A percentile compares a stretch with the other conserved stretches of the same genome.
These are phyloP conservation scores for Cochlearia excelsa DNA, from an alignment of 345 rosid genomes.

Conservation along the genomic window DNA sequence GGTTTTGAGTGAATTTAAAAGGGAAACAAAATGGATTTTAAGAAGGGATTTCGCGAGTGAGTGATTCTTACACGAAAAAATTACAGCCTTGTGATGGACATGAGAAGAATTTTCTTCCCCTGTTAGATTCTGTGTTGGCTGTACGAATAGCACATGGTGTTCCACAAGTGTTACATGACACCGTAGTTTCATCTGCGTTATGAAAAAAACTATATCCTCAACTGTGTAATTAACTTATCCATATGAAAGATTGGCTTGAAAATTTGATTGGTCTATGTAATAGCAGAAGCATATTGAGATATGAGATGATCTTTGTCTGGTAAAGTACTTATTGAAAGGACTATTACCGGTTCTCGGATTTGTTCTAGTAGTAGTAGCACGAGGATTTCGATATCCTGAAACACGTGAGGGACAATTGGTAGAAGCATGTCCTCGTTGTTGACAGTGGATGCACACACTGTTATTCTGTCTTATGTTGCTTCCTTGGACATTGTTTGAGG, in stretches of 20 bases:
- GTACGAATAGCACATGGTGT: conserved; percentile 61
- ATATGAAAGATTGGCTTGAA: conserved; percentile 2
- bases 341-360: conserved; percentile 53
- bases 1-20: not conserved
- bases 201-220: not conserved
- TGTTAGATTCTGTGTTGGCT: conserved; percentile 81
- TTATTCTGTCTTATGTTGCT: conserved; percentile 46
- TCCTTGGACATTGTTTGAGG: conserved; percentile 52
- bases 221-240: not conserved
- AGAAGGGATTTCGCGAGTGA: not conserved
- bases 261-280: conserved; percentile 1
- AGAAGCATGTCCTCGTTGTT: conserved; percentile 76
- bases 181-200: conserved; percentile 62
- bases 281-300: not conserved
- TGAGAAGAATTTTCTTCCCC: conserved; percentile 89
- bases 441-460: conserved; percentile 59
- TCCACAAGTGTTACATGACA: conserved; percentile 71
- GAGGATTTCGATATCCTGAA: conserved; percentile 48
- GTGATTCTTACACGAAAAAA: conserved; percentile 66
- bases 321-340: not conserved
- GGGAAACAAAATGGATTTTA: not conserved
- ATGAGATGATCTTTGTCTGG: conserved; percentile 8
- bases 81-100: conserved; percentile 78
- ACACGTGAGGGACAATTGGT: conserved; percentile 60
- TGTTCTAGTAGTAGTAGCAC: conserved; percentile 40